These are phyloP conservation scores for Penicillium sp. DNA, from an alignment of 2,329 filamentous ascomycete species.

Conservation along the genomic window DNA sequence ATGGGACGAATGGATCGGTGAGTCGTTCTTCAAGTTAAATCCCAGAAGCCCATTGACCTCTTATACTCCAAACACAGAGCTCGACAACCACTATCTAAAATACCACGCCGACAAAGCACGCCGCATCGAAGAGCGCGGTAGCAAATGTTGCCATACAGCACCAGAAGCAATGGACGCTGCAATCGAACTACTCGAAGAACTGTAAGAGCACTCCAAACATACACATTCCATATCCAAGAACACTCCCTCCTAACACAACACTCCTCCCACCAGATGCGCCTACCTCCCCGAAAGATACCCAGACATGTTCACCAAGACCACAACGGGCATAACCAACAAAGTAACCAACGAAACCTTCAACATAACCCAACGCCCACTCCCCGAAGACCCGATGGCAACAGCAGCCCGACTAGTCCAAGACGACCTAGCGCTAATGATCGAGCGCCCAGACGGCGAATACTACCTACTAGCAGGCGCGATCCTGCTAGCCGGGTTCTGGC, in stretches of 20 bases:
- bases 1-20: constrained; percentile 71
- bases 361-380: constrained; percentile 61
- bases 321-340: constrained; percentile 67
- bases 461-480: constrained; percentile 76
- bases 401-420: constrained; percentile 74
- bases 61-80: constrained; percentile 49
- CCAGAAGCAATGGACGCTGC: constrained; percentile 71
- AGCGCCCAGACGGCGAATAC: constrained; percentile 72
- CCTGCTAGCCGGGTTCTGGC: constrained; percentile 79
- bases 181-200: constrained; percentile 72
- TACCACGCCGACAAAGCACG: constrained; percentile 70
- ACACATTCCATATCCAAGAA: not conserved
- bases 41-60: not conserved
- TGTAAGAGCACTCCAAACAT: constrained; percentile 43
- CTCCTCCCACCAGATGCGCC: constrained; percentile 36
- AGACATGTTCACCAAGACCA: constrained; percentile 63
- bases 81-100: constrained; percentile 74
- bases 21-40: not conserved
- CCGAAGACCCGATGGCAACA: constrained; percentile 76
- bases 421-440: constrained; percentile 81
- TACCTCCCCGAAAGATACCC: constrained; percentile 78
- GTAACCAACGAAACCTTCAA: constrained; percentile 72
- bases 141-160: constrained; percentile 67
- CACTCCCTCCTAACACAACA: constrained; percentile 4
- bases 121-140: constrained; percentile 65